Evolutionary conservation across 495 filamentous ascomycete species (phyloP).

Genomic region (Tuber umbilicatum): DNA sequence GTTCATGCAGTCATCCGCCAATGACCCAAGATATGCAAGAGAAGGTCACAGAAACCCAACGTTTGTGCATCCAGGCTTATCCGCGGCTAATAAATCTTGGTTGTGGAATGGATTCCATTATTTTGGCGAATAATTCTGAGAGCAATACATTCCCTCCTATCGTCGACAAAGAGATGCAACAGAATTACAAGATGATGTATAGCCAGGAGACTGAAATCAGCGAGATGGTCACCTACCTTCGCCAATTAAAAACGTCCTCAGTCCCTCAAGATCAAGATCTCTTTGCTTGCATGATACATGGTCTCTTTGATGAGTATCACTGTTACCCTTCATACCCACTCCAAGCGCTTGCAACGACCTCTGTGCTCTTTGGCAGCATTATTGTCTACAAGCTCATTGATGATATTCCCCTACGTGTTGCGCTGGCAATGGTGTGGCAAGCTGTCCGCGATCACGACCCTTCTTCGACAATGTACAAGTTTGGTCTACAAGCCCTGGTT

Average conservation of each 20-base stretch:
- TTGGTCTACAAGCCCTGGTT: slow-evolving; percentile 91
- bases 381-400: slow-evolving; percentile 87
- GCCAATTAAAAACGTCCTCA: slow-evolving; percentile 74
- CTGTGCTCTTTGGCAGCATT: slow-evolving; percentile 93
- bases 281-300: slow-evolving; percentile 97
- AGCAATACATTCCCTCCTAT: slow-evolving; percentile 70
- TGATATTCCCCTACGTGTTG: slow-evolving; percentile 82
- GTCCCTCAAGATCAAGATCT: slow-evolving; percentile 82
- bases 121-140: slow-evolving; percentile 72
- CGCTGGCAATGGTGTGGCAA: slow-evolving; percentile 90
- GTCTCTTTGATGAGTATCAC: slow-evolving; percentile 92
- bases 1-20: slow-evolving; percentile 30
- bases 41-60: slow-evolving; percentile 54
- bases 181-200: slow-evolving; percentile 95
- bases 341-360: slow-evolving; percentile 87
- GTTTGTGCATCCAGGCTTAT: slow-evolving; percentile 83
- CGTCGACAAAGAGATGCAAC: slow-evolving; percentile 86
- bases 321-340: slow-evolving; percentile 92
- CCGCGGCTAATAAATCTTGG: slow-evolving; percentile 96
- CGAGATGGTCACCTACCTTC: slow-evolving; percentile 71
- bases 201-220: slow-evolving; percentile 74
- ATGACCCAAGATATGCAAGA: slow-evolving; percentile 40
- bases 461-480: slow-evolving; percentile 91
- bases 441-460: slow-evolving; percentile 75
- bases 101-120: slow-evolving; percentile 80